Percentiles rank a stretch among this genome's conserved stretches.
Conservation (phyloP, 805 yeast species). For the Debaryomyces maramus region DNA sequence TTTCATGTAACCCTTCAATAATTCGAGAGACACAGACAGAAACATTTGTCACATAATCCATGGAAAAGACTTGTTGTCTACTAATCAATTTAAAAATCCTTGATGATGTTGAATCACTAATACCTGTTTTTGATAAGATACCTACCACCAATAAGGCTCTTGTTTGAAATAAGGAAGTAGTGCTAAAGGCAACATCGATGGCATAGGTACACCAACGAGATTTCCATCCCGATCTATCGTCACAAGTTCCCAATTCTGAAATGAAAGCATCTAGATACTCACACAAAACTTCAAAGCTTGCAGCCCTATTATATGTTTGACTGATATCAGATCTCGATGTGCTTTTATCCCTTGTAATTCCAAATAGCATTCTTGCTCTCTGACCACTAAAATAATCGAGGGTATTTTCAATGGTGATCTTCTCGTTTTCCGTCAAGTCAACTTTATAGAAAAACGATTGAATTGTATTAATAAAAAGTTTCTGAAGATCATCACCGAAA, state of each 20-base stretch:
- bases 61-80: slow-evolving; percentile 17
- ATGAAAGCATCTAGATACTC: slow-evolving; percentile 54
- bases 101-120: slow-evolving; percentile 52
- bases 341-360: slow-evolving; percentile 57
- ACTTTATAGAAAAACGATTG: slow-evolving; percentile 67
- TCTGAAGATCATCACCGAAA: slow-evolving; percentile 61
- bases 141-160: slow-evolving; percentile 72
- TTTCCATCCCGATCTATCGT: slow-evolving; percentile 55
- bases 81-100: slow-evolving; percentile 28
- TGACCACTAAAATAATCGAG: slow-evolving; percentile 56
- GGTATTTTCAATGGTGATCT: slow-evolving; percentile 45
- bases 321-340: slow-evolving; percentile 29
- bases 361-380: slow-evolving; percentile 66
- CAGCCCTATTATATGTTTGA: slow-evolving; percentile 40
- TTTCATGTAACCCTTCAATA: slow-evolving; percentile 47
- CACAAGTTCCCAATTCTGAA: slow-evolving; percentile 45
- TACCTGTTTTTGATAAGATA: slow-evolving; percentile 60
- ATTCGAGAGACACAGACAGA: slow-evolving; percentile 49
- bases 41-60: slow-evolving; percentile 38
- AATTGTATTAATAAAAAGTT: slow-evolving; percentile 61
- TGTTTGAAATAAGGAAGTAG: slow-evolving; percentile 59
- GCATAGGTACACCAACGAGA: slow-evolving; percentile 66
- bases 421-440: slow-evolving; percentile 40
- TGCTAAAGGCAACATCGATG: slow-evolving; percentile 59
- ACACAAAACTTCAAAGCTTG: slow-evolving; percentile 59